A percentile compares a stretch with the other conserved stretches of the same genome.
Evolutionary conservation across 805 yeast genomes (phyloP).

Genomic region (Metschnikowia reukaufii): DNA sequence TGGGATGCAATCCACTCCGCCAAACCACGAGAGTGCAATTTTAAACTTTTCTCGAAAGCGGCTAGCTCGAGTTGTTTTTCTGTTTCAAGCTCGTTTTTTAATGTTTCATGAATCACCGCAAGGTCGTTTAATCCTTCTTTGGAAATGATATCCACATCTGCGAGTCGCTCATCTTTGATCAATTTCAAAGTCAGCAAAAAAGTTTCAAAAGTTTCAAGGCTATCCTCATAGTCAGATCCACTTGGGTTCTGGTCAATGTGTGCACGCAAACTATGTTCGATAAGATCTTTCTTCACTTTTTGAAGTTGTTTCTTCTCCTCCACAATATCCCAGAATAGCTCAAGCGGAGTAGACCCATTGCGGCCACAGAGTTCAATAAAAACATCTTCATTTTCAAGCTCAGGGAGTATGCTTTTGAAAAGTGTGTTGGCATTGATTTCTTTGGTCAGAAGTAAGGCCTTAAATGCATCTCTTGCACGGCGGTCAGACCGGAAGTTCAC

Average conservation of each 20-base stretch:
- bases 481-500: constrained; percentile 58
- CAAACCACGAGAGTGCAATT: constrained; percentile 9
- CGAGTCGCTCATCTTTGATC: constrained; percentile 32
- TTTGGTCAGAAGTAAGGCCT: constrained; percentile 42
- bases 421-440: constrained; percentile 48
- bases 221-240: constrained; percentile 20
- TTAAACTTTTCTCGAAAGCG: constrained; percentile 17
- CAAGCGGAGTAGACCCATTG: constrained; percentile 74
- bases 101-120: constrained; percentile 27
- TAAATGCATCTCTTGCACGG: constrained; percentile 62
- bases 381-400: constrained; percentile 52
- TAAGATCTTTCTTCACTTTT: constrained; percentile 58
- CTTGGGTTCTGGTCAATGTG: constrained; percentile 9
- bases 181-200: constrained; percentile 21
- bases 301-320: constrained; percentile 60
- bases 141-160: constrained; percentile 21
- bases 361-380: constrained; percentile 69
- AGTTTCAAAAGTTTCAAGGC: constrained; percentile 18
- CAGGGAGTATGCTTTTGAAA: constrained; percentile 58
- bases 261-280: constrained; percentile 50
- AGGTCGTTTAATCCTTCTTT: constrained; percentile 25
- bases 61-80: constrained; percentile 16
- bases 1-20: constrained; percentile 20
- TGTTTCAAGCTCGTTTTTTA: constrained; percentile 25
- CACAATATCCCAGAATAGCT: constrained; percentile 70